Evolutionary conservation across 768 basidiomycete species (phyloP).

Genomic region (Baorangia bicolor): DNA sequence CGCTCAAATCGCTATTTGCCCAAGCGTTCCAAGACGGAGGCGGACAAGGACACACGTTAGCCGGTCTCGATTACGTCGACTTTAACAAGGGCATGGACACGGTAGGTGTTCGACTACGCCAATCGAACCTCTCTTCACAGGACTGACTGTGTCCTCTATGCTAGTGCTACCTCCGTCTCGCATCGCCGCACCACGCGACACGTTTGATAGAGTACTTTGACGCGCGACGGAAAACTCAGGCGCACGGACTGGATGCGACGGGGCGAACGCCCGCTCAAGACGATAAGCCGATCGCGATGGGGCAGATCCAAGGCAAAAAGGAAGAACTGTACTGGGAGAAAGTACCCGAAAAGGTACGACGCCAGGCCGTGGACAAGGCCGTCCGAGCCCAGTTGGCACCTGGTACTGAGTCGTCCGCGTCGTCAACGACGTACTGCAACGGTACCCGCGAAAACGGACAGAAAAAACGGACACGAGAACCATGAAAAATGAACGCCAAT

Average conservation of each 20-base stretch:
- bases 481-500: not conserved
- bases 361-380: constrained; percentile 57
- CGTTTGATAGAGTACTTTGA: constrained; percentile 47
- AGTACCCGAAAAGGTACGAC: constrained; percentile 69
- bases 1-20: constrained; percentile 59
- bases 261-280: constrained; percentile 33
- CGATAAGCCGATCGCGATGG: constrained; percentile 41
- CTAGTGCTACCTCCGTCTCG: constrained; percentile 74
- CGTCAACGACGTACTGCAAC: not conserved
- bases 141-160: not conserved
- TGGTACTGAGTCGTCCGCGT: not conserved
- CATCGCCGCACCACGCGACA: constrained; percentile 47
- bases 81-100: constrained; percentile 75
- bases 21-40: constrained; percentile 34
- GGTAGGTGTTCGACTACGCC: constrained; percentile 37
- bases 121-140: no score
- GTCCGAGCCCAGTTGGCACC: not conserved
- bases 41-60: not conserved
- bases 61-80: constrained; percentile 74
- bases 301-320: constrained; percentile 58
- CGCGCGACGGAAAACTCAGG: constrained; percentile 39
- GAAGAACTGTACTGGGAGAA: constrained; percentile 80
- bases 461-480: constrained; percentile 20
- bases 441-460: not conserved
- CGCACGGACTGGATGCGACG: constrained; percentile 52